Base-by-base conservation (phyloP, 2,329 filamentous ascomycete species). In the Verticillium dahliae region DNA sequence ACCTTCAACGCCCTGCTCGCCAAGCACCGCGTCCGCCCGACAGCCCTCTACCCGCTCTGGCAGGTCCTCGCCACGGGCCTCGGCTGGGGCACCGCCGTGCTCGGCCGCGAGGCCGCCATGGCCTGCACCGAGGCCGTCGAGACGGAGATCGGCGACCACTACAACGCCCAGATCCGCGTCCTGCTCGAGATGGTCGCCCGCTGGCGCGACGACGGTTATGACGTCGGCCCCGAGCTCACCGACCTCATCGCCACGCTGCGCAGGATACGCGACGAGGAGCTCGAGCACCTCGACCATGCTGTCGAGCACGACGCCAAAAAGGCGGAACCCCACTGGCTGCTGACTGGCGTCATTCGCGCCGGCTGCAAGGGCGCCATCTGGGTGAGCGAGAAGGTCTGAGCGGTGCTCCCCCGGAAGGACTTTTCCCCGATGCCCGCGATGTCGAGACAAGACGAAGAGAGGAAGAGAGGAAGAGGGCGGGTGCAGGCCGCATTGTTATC, bases 41-140 rank as follows among this genome's bases (percentile, higher is more conserved):
- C 95, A 0, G 91, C 90, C 13, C 89, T 99, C 79, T 96, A 96
- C 71, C 95, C 95, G 0, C 65, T 97, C 2, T 99, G 95, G 95
- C 86, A 89, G 54, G 81, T 87, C 7, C 86, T 93, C 11, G 91
- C 95, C 1, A 89, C 90, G 0, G 85, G 89, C 0, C 77, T 99
- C 7, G 95, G 95, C 18, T 97, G 95, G 92, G 84, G 85, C 4
- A 99, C 95, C 0, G 95, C 90, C 0, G 77, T 95, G 52, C 83
- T 99, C 82, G 93, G 95, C 1, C 85, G 92, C 57, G 92, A 98
- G 76, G 93, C 94, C 1, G 94, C 95, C 39, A 99, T 99, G 95
- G 95, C 95, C 13, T 99, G 95, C 73, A 98, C 95, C 0, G 95
- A 99, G 76, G 95, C 95, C 1, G 94, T 99, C 1, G 95, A 99